These are phyloP conservation scores for Hibiscus tridactylites DNA, from an alignment of 345 rosid species.

Conservation along the genomic window DNA sequence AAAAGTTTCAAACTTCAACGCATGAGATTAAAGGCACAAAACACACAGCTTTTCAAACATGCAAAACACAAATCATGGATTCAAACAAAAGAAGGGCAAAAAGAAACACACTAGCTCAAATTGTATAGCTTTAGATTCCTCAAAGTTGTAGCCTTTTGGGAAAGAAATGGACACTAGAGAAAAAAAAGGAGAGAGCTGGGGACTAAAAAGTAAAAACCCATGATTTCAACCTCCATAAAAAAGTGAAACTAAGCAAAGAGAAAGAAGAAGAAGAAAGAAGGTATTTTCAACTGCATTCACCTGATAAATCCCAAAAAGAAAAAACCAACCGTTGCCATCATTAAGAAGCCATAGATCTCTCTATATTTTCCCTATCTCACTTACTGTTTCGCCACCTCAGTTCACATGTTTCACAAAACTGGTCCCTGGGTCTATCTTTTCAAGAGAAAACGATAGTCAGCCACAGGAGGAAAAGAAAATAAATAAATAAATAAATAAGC, in stretches of 20 bases:
- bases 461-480: not conserved
- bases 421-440: slow-evolving; percentile 26
- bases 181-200: not conserved
- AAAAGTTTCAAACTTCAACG: slow-evolving; percentile 4
- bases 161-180: not conserved
- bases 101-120: slow-evolving; percentile 15
- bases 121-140: slow-evolving; percentile 7
- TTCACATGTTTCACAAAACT: slow-evolving; percentile 44
- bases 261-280: slow-evolving; percentile 4
- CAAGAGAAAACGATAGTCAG: slow-evolving; percentile 29
- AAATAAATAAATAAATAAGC: not conserved
- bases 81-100: not conserved
- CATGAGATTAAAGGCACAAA: slow-evolving; percentile 1
- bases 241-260: slow-evolving; percentile 6
- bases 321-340: slow-evolving; percentile 31
- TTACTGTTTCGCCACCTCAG: slow-evolving; percentile 31
- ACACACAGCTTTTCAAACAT: slow-evolving; percentile 12
- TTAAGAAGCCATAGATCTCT: slow-evolving; percentile 30
- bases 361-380: slow-evolving; percentile 4
- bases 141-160: slow-evolving; percentile 7
- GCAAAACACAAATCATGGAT: not conserved
- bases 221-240: not conserved
- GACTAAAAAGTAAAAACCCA: slow-evolving; percentile 9
- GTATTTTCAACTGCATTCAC: slow-evolving; percentile 22
- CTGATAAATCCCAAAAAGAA: slow-evolving; percentile 24